phyloP scores from a whole-genome alignment of 2,329 filamentous ascomycete species.

The Colletotrichum lindemuthianum region DNA sequence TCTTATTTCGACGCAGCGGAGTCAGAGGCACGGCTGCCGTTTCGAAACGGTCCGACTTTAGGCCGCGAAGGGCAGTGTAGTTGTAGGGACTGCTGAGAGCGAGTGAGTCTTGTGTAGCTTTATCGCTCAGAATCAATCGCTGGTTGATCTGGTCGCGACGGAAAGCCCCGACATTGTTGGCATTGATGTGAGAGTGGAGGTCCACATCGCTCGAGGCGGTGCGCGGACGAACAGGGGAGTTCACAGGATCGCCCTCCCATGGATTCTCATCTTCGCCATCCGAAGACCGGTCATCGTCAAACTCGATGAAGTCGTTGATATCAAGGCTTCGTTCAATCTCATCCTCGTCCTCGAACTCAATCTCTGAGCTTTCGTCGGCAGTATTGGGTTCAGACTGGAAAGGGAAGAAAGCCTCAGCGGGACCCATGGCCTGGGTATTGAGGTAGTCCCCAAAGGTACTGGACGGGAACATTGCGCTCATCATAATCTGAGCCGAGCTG shows the following conservation, averaged over 20 bases:
- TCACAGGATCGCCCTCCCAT: constrained; percentile 58
- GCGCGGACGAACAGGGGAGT: constrained; percentile 60
- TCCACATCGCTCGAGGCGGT: constrained; percentile 60
- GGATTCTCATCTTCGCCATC: constrained; percentile 66
- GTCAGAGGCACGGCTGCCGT: constrained; percentile 76
- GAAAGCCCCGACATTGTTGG: constrained; percentile 80
- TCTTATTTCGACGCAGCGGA: constrained; percentile 69
- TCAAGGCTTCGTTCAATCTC: constrained; percentile 72
- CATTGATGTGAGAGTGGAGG: constrained; percentile 68
- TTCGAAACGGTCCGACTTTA: constrained; percentile 73
- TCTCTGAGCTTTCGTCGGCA: constrained; percentile 59
- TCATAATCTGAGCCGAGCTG: constrained; percentile 80
- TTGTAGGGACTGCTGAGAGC: constrained; percentile 70
- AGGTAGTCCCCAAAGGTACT: constrained; percentile 66
- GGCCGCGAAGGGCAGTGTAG: constrained; percentile 68
- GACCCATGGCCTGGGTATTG: constrained; percentile 74
- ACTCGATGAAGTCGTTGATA: constrained; percentile 78
- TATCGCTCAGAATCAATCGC: constrained; percentile 68
- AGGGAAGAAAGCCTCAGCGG: constrained; percentile 80
- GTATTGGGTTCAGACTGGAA: constrained; percentile 69
- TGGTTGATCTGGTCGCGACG: constrained; percentile 74
- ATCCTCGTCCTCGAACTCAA: constrained; percentile 63
- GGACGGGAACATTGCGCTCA: constrained; percentile 74
- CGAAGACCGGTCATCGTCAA: constrained; percentile 67
- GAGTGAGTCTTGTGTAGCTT: constrained; percentile 70